Evolutionary conservation across 1,284 basidiomycete species (phyloP).

Genomic region (Moniliella sp.): DNA sequence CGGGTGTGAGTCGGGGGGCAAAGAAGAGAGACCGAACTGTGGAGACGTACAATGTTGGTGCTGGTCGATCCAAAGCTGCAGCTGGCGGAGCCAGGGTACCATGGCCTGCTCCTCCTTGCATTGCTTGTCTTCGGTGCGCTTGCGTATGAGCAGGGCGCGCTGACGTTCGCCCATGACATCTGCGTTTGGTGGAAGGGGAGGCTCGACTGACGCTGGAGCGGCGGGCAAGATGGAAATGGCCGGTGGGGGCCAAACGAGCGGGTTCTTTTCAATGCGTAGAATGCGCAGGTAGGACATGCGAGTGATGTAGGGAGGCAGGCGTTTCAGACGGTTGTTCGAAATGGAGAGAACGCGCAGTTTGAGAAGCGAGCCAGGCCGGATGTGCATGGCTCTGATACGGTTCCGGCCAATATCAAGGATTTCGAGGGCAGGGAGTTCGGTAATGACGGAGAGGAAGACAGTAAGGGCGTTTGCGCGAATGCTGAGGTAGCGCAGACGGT

Average conservation of each 20-base stretch:
- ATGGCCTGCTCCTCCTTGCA: conserved; percentile 38
- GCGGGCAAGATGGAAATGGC: conserved; percentile 18
- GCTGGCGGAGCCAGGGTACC: conserved; percentile 25
- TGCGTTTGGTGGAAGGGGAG: conserved; percentile 4
- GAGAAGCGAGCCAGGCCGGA: conserved; percentile 54
- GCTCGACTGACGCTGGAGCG: conserved; percentile 6
- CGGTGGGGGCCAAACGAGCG: conserved; percentile 57
- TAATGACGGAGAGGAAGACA: conserved; percentile 65
- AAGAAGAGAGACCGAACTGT: background rate
- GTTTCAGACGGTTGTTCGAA: conserved; percentile 59
- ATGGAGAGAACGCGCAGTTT: conserved; percentile 68
- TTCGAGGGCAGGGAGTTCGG: conserved; percentile 56
- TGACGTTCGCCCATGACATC: no score
- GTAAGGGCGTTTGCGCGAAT: conserved; percentile 68
- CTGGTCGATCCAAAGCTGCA: conserved; percentile 16
- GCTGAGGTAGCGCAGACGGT: conserved; percentile 70
- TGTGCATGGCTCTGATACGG: conserved; percentile 59
- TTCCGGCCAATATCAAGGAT: conserved; percentile 86
- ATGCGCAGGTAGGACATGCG: conserved; percentile 55
- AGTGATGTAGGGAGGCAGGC: conserved; percentile 56
- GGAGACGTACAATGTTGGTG: background rate
- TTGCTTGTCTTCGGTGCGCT: no score
- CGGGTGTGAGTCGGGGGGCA: background rate
- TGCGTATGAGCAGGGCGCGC: no score
- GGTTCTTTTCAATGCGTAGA: conserved; percentile 67